Evolutionary conservation across 768 basidiomycete genomes (phyloP).

Genomic region (Trametes punicea): DNA sequence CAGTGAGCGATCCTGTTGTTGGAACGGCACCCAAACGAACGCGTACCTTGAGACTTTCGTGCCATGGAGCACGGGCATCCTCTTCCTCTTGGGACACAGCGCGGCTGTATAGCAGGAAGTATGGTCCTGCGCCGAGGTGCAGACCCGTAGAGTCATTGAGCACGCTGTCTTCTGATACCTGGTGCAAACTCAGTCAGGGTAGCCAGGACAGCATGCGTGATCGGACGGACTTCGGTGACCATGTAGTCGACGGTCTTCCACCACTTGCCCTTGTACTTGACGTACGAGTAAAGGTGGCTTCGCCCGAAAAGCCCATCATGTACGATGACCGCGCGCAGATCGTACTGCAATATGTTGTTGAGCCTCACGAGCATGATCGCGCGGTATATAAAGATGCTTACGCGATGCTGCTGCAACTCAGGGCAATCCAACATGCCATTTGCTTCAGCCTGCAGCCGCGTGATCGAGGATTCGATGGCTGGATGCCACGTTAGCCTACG

Average conservation of each 20-base stretch:
- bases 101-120: conserved; percentile 67
- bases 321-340: conserved; percentile 72
- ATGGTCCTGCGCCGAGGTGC: conserved; percentile 75
- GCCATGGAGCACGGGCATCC: conserved; percentile 28
- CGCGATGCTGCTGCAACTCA: conserved; percentile 61
- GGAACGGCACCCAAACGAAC: background rate
- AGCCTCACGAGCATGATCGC: too few species aligned
- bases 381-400: too few species aligned
- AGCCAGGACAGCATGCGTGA: background rate
- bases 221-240: conserved; percentile 54
- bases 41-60: conserved; percentile 30
- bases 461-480: conserved; percentile 55
- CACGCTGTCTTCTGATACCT: conserved; percentile 72
- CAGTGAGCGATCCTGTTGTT: background rate
- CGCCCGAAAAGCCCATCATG: conserved; percentile 78
- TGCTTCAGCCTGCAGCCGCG: conserved; percentile 42
- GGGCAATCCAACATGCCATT: conserved; percentile 54
- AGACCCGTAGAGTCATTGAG: conserved; percentile 67
- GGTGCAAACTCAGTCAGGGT: background rate
- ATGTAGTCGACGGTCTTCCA: conserved; percentile 77
- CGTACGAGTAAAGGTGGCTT: conserved; percentile 76
- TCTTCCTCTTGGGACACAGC: conserved; percentile 28
- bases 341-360: too few species aligned
- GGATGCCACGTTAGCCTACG: background rate
- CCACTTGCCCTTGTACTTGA: conserved; percentile 66